Evolutionary conservation across 2,329 filamentous ascomycete genomes (phyloP), one percentile per base, ranked within the genome.

Genomic region (Colletotrichum sp.): DNA sequence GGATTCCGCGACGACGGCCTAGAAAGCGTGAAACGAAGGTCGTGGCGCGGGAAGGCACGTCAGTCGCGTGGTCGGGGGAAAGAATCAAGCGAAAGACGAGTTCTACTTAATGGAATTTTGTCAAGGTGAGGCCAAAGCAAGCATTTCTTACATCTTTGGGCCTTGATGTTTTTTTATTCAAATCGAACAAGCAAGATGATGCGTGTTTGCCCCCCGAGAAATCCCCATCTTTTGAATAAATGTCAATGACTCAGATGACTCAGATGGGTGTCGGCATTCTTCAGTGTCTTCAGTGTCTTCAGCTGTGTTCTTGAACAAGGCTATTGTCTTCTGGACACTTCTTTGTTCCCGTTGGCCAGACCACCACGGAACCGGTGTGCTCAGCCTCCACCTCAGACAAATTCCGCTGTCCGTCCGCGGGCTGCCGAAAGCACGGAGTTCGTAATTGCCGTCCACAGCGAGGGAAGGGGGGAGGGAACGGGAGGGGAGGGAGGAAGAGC

Each of bases 281-380:
- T 57, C 39, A 43, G 8, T 64, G n/a, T 39, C 36, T 39, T 39
- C 21, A 28, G 16, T 21, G n/a, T 36, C 28, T 32, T 36, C 30
- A 10, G 10, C 34, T 55, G 34, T 55, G 34, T 63, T 69, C 43
- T 32, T 32, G 9, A 43, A 76, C 74, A 74, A 76, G 64, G 65
- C 65, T 21, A 76, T 76, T 76, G 71, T 76, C 30, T 36, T 8
- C 61, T 16, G 18, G 21, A 12, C 13, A 15, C 21, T 15, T 28
- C 70, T 76, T 69, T 74, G 70, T 74, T 30, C 28, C 28, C 43
- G 71, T 76, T 73, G 74, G n/a, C 64, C 48, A 73, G 73, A 65
- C 70, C 64, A 65, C 59, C 70, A 68, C 70, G 57, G 70, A 73
- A 68, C 64, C 32, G 65, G 67, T 39, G n/a, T 59, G 34, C 43